These are phyloP conservation scores for Remersonia thermophila DNA, from an alignment of 2,329 filamentous ascomycete species.

Conservation along the genomic window DNA sequence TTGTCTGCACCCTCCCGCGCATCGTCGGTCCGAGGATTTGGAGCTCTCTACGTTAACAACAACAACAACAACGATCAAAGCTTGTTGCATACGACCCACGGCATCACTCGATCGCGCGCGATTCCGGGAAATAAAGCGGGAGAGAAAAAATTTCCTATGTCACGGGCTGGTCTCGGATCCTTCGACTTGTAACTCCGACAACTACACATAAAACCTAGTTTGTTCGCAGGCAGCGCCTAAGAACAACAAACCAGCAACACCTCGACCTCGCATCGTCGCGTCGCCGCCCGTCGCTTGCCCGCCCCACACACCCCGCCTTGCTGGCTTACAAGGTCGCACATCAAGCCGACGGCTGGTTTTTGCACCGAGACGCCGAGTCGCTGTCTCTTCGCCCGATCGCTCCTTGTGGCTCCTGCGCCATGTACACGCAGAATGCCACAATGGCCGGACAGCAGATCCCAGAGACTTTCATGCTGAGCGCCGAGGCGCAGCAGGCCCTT, in stretches of 20 bases:
- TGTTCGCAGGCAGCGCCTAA: constrained; percentile 17
- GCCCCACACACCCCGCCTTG: constrained; percentile 1
- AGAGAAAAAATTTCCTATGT: constrained; percentile 15
- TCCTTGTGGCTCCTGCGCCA: constrained; percentile 25
- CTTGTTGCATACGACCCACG: too few species aligned
- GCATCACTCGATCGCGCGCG: too few species aligned
- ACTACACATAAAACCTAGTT: constrained; percentile 6
- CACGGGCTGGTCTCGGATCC: constrained; percentile 24
- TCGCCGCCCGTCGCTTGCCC: constrained; percentile 2
- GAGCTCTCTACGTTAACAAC: too few species aligned
- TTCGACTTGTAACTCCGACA: constrained; percentile 10
- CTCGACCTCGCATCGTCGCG: not conserved
- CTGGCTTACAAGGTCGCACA: constrained; percentile 10
- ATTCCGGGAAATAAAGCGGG: too few species aligned
- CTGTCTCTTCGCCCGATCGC: constrained; percentile 1
- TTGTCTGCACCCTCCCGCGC: constrained; percentile 8
- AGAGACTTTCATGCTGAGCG: constrained; percentile 97
- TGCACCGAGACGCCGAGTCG: constrained; percentile 2
- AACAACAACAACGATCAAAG: too few species aligned
- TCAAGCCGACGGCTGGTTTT: not conserved
- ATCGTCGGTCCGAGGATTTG: constrained; percentile 2
- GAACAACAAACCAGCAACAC: constrained; percentile 2
- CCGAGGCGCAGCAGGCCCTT: constrained; percentile 89
- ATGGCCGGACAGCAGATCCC: constrained; percentile 93
- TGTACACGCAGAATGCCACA: constrained; percentile 70